Evolutionary conservation across 768 basidiomycete genomes (phyloP).

Genomic region (Boletus reticulatus): DNA sequence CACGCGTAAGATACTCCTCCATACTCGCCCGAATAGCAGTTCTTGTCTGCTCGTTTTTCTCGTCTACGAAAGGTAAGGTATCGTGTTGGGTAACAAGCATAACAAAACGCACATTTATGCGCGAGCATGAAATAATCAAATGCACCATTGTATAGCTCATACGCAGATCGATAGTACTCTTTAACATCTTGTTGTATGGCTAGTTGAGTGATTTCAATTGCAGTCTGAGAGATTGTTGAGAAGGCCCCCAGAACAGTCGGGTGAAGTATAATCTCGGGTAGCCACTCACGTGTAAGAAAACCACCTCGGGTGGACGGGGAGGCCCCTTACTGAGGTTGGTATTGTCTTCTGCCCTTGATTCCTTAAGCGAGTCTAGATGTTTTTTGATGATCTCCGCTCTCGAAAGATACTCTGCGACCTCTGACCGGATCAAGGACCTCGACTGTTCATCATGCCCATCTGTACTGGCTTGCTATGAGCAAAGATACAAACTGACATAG

Average conservation of each 20-base stretch:
- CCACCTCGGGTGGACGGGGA: conserved; percentile 14
- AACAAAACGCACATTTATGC: conserved; percentile 61
- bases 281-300: conserved; percentile 16
- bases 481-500: not conserved
- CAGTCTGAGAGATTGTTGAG: conserved; percentile 41
- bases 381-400: conserved; percentile 89
- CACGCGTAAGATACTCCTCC: conserved; percentile 84
- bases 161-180: conserved; percentile 88
- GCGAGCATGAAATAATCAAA: conserved; percentile 98
- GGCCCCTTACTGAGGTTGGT: not conserved
- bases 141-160: conserved; percentile 88
- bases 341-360: not conserved
- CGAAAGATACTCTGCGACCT: conserved; percentile 85
- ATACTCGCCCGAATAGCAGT: conserved; percentile 80
- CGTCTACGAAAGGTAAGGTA: conserved; percentile 34
- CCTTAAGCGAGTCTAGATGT: conserved; percentile 45
- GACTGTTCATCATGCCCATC: conserved; percentile 90
- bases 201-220: conserved; percentile 83
- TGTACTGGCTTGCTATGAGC: conserved; percentile 10
- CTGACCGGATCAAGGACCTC: conserved; percentile 75
- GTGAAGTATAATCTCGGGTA: no score
- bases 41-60: conserved; percentile 91
- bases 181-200: conserved; percentile 89
- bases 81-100: not conserved
- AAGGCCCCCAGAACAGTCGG: not conserved